Base-by-base conservation (phyloP, 2,329 filamentous ascomycete species). In the Zymoseptoria tritici region DNA sequence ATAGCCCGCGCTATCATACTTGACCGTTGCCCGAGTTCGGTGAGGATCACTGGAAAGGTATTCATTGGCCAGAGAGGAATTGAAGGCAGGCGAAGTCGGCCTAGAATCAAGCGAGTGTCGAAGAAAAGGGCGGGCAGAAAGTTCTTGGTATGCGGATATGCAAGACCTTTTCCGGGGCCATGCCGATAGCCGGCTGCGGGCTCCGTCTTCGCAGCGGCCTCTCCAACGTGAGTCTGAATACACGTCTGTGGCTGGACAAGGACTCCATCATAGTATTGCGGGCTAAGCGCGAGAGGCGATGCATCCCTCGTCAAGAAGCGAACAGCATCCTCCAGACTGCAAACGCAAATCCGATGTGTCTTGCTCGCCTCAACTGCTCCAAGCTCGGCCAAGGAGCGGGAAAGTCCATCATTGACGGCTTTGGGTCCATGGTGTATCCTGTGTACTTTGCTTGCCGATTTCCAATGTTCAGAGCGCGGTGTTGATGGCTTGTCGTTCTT, bases 101-200 rank as follows among this genome's bases (percentile, higher is more conserved):
- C 36, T 46, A n/a, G 7, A n/a, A 46, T n/a, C 36, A 46, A n/a
- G 36, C 36, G 36, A 46, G 13, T 13, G 16, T 46, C 36, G 36
- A 46, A 46, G 36, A n/a, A 46, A 46, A 46, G 36, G 36, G 36
- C 13, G 16, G 36, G 36, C 36, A 16, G 13, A 46, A 46, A 16
- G 36, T 13, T 46, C 36, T 46, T 46, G 36, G 36, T 46, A 46
- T 46, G 36, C 36, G 36, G 36, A 46, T 46, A 46, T 46, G 36
- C 36, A 46, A 46, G 36, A 46, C 13, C 36, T 16, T 46, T 46
- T 46, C 36, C 36, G 36, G 36, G 36, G 36, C 36, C 36, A 46
- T 46, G 56, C 56, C 56, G 56, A 58, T 54, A 54, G 52, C 56
- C 56, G 56, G 36, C 29, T 42, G 31, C 29, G 13, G 26, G 36